Conservation (phyloP, 129 eudicot species). For the Pseudognaphalium luteoalbum region DNA sequence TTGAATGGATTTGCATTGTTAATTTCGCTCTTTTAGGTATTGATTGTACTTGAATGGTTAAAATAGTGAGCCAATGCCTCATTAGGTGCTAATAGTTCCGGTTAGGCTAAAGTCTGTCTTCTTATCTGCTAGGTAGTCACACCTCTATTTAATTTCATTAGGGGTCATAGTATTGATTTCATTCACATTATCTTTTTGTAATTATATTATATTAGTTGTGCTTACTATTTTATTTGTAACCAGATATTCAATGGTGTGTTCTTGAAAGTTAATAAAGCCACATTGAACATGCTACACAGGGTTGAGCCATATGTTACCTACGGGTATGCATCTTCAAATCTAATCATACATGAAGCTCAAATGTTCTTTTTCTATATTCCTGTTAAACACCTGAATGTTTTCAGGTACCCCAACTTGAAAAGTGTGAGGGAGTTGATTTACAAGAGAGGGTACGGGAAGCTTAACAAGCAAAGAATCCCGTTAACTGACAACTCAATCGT, state of each 20-base stretch:
- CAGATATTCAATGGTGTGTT: conserved; percentile 84
- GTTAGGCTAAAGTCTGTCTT: too few species aligned
- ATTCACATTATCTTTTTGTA: neutral
- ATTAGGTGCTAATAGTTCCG: neutral
- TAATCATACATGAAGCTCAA: neutral
- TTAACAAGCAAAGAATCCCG: conserved; percentile 82
- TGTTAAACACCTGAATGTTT: neutral
- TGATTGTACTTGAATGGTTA: neutral
- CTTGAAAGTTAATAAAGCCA: conserved; percentile 81
- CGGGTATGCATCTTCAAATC: conserved; percentile 47
- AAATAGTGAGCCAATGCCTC: neutral
- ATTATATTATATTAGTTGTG: neutral
- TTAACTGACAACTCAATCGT: conserved; percentile 75
- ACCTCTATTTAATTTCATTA: too few species aligned
- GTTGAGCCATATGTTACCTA: conserved; percentile 95
- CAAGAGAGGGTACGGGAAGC: conserved; percentile 83
- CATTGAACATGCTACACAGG: conserved; percentile 85
- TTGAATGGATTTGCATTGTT: neutral
- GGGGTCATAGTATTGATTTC: too few species aligned
- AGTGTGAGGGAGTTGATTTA: conserved; percentile 75
- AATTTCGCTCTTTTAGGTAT: neutral
- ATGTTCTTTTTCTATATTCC: neutral
- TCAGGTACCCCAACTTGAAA: conserved; percentile 79
- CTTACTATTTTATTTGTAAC: neutral
- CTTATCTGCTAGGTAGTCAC: too few species aligned